Evolutionary conservation across 2,329 filamentous ascomycete genomes (phyloP).

Genomic region (Hypoxylon sp.): DNA sequence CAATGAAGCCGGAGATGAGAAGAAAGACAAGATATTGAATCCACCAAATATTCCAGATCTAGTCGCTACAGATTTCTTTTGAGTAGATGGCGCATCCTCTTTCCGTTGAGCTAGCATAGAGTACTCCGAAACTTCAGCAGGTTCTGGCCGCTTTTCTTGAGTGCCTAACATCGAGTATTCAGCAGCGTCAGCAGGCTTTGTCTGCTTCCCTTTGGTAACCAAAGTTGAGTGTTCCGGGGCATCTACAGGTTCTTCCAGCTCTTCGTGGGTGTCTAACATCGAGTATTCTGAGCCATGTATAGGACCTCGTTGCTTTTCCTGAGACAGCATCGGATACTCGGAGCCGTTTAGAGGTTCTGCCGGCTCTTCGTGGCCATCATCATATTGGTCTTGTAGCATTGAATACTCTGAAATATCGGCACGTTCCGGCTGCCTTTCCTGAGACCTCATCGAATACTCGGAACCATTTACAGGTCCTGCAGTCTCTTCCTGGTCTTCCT

Average conservation of each 20-base stretch:
- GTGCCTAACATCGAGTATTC: constrained; percentile 37
- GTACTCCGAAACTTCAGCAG: constrained; percentile 58
- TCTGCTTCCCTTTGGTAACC: constrained; percentile 48
- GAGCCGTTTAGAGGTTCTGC: too few species aligned
- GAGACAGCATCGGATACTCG: too few species aligned
- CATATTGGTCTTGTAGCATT: too few species aligned
- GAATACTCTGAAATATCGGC: too few species aligned
- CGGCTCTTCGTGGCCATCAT: too few species aligned
- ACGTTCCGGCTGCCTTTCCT: constrained; percentile 4
- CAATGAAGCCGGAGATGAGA: constrained; percentile 68
- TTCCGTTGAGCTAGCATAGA: constrained; percentile 60
- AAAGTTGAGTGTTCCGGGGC: constrained; percentile 64
- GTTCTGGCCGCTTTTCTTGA: constrained; percentile 23
- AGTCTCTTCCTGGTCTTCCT: constrained; percentile 10
- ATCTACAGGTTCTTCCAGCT: constrained; percentile 32
- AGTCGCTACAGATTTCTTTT: constrained; percentile 46
- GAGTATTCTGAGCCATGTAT: too few species aligned
- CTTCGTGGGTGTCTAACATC: too few species aligned
- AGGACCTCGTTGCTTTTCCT: too few species aligned
- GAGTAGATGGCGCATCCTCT: constrained; percentile 41
- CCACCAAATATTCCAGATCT: constrained; percentile 52
- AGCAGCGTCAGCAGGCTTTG: background rate
- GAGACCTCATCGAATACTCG: background rate
- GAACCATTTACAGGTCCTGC: background rate
- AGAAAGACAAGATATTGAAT: constrained; percentile 69